Conservation (phyloP, 1,284 basidiomycete species). For the Austroboletus novae-zelandiae region DNA sequence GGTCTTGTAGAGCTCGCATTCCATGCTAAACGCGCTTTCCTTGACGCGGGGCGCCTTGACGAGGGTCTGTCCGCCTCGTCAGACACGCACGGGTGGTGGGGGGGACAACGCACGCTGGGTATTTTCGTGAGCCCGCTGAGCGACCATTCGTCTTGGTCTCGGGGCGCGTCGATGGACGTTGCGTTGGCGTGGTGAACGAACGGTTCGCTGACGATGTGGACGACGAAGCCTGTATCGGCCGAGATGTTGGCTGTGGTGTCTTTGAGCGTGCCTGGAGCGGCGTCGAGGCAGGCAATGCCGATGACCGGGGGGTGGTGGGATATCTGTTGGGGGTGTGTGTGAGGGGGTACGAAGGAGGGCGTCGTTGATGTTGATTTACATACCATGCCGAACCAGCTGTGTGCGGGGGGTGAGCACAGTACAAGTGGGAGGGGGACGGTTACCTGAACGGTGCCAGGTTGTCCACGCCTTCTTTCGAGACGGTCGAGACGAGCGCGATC, state of each 20-base stretch:
- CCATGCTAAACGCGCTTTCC: slow-evolving; percentile 69
- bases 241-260: slow-evolving; percentile 46
- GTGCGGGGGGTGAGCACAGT: no score
- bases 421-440: no score
- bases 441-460: slow-evolving; percentile 54
- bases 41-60: slow-evolving; percentile 62
- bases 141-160: slow-evolving; percentile 59
- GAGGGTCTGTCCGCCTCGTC: slow-evolving; percentile 32
- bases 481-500: slow-evolving; percentile 63
- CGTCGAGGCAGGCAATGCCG: slow-evolving; percentile 41
- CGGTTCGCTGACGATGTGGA: slow-evolving; percentile 69
- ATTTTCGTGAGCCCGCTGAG: slow-evolving; percentile 60
- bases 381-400: slow-evolving; percentile 46
- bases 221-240: slow-evolving; percentile 56
- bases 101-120: slow-evolving; percentile 40
- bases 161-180: slow-evolving; percentile 56
- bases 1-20: slow-evolving; percentile 53
- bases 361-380: neutral
- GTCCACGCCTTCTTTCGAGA: slow-evolving; percentile 45
- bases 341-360: no score
- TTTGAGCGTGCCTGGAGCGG: slow-evolving; percentile 10
- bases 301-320: slow-evolving; percentile 34
- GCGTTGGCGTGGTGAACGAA: slow-evolving; percentile 66
- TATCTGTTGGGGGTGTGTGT: slow-evolving; percentile 26
- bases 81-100: no score